Evolutionary conservation across 257 asterid genomes (phyloP).

Genomic region (Craterostigma plantagineum): DNA sequence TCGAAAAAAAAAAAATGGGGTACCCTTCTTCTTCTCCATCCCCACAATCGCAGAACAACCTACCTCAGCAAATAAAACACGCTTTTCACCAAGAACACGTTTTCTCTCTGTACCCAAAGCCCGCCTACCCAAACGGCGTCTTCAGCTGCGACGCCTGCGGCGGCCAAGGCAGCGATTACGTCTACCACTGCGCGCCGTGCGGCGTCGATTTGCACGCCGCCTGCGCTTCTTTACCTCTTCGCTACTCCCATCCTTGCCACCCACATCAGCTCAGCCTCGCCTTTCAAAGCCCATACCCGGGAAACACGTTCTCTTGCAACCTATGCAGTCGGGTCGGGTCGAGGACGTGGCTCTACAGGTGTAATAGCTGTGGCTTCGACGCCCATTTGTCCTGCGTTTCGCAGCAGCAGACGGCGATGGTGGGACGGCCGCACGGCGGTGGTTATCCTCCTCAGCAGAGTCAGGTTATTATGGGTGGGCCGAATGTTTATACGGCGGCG

Average conservation of each 20-base stretch:
- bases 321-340: conserved; percentile 19
- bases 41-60: conserved; percentile 13
- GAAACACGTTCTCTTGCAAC: conserved; percentile 26
- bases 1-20: no score
- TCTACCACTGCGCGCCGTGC: conserved; percentile 27
- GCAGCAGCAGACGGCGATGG: background rate
- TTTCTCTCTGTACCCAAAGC: conserved; percentile 22
- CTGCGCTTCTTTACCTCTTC: conserved; percentile 24
- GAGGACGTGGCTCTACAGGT: conserved; percentile 32
- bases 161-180: conserved; percentile 21
- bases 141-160: conserved; percentile 47
- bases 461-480: no score
- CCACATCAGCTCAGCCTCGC: conserved; percentile 20
- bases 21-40: conserved; percentile 17
- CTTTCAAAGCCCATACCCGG: conserved; percentile 28
- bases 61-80: conserved; percentile 33
- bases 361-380: conserved; percentile 30
- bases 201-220: conserved; percentile 33
- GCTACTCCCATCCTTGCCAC: conserved; percentile 15
- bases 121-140: conserved; percentile 29
- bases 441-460: no score
- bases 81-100: conserved; percentile 21
- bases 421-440: no score
- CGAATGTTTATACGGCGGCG: no score
- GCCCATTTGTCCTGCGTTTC: conserved; percentile 28